Base-by-base conservation (phyloP, 106 monocot species). In the Dendrobium officinale region DNA sequence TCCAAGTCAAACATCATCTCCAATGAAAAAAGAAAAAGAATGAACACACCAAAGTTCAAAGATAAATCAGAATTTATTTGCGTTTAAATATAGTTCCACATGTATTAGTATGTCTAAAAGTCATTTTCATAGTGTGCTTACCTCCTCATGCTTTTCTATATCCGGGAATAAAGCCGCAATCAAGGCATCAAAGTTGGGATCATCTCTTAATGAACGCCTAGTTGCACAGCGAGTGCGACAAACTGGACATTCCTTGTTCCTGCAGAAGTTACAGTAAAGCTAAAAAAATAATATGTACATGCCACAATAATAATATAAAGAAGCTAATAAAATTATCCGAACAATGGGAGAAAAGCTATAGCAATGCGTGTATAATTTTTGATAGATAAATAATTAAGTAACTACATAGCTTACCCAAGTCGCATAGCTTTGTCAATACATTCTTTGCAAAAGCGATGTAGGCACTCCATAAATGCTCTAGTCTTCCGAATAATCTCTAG, bases 221-320 rank as follows among this genome's bases (percentile, higher is more conserved):
- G 95, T 99, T 70, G 95, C 91, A 87, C 98, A 99, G 78, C 95
- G 98, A 40, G 95, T 99, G 22, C 98, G 92, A 66, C 98, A 99
- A 61, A 93, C 94, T 78, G 98, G 98, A 73, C 98, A 99, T 66
- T 99, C 98, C 76, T 99, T 99, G 55, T 99, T 99, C 78, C 97
- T 98, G 82, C 40, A 83, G 66, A 31, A 83, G 58, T 75, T 75
- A 6, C 13, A 77, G 13, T 75, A 2, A 76, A 49, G 76, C 6
- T 24, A 48, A 76, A 27, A 44, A 76, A 49, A 22, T 5, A 4
- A 17, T 26, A 0, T 6, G 22, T 20, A 76, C 0, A 6, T 13
- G 40, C 26, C 26, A 44, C 5, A 19, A 24, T 10, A 74, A 41
- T 4, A 20, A 42, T 15, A 51, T 11, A 51, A 51, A 51, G 45